Conservation (phyloP, 306 rosid genomes). For the Fragaria iinumae region DNA sequence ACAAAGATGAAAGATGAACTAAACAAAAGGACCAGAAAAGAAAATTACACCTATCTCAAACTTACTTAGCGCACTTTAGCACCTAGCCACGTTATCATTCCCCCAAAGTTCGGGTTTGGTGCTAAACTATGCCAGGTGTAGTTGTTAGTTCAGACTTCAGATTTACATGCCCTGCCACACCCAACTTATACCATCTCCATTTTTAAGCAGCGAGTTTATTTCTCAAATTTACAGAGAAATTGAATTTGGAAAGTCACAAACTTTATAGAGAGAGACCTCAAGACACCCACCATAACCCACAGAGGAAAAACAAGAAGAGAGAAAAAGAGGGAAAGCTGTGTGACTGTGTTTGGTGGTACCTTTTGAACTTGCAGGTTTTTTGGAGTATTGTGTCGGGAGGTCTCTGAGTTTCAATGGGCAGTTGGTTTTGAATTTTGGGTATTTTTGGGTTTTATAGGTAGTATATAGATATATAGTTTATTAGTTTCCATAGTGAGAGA, state of each 20-base stretch:
- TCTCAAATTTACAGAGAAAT: background rate
- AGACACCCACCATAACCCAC: background rate
- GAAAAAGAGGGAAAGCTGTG: conserved; percentile 18
- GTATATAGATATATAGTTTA: conserved; percentile 9
- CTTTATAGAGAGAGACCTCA: conserved; percentile 11
- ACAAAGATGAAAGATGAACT: too few relatives aligned
- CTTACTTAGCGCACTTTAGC: conserved; percentile 21
- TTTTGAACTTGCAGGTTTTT: conserved; percentile 71
- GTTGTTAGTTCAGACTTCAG: conserved; percentile 1
- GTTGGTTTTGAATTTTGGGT: background rate
- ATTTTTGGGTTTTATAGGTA: background rate
- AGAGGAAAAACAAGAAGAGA: conserved; percentile 6
- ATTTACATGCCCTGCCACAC: background rate
- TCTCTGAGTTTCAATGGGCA: conserved; percentile 24
- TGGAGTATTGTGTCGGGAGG: conserved; percentile 89
- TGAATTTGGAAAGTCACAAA: conserved; percentile 26
- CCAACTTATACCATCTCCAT: conserved; percentile 10
- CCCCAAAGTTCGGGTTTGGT: background rate
- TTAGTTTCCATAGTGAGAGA: conserved; percentile 45
- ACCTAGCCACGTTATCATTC: background rate
- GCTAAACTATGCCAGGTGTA: conserved; percentile 37
- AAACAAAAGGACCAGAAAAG: too few relatives aligned
- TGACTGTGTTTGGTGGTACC: conserved; percentile 31
- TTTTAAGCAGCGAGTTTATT: background rate
- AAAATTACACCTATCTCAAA: background rate